A percentile compares a stretch with the other conserved stretches of the same genome.
Evolutionary conservation across 1,284 basidiomycete species (phyloP).

Genomic region (Macrocystidia cucumis): DNA sequence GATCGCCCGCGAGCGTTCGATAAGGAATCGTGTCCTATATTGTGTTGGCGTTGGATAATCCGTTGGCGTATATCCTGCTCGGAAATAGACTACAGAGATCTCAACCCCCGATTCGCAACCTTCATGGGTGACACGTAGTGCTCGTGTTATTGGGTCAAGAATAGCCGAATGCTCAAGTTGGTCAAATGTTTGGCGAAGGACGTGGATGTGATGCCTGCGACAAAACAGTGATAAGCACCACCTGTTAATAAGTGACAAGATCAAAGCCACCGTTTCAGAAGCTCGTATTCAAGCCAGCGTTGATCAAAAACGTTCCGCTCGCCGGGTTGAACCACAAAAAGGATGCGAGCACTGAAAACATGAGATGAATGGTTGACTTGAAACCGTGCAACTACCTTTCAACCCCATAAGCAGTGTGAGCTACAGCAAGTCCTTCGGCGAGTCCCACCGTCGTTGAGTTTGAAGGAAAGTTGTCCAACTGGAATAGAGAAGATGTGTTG

Average conservation of each 20-base stretch:
- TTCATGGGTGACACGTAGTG: constrained; percentile 31
- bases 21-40: constrained; percentile 67
- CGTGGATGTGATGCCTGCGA: constrained; percentile 63
- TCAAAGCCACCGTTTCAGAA: constrained; percentile 57
- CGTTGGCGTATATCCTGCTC: constrained; percentile 80
- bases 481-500: constrained; percentile 46
- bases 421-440: constrained; percentile 71
- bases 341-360: constrained; percentile 60
- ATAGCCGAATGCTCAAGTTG: constrained; percentile 49
- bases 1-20: constrained; percentile 81
- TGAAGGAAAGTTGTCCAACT: constrained; percentile 53
- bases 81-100: constrained; percentile 83
- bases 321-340: constrained; percentile 85
- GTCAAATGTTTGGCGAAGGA: constrained; percentile 71
- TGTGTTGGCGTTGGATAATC: constrained; percentile 64
- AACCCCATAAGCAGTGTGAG: constrained; percentile 69
- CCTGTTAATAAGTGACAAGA: constrained; percentile 3
- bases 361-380: constrained; percentile 7
- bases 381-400: constrained; percentile 29
- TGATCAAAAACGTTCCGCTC: constrained; percentile 99
- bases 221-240: neutral
- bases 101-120: constrained; percentile 36
- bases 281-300: constrained; percentile 79
- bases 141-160: constrained; percentile 35
- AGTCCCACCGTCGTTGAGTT: constrained; percentile 74